A percentile compares a stretch with the other conserved stretches of the same genome.
Evolutionary conservation across 139 green algal genomes (phyloP).

Genomic region (Chloropicon primus): DNA sequence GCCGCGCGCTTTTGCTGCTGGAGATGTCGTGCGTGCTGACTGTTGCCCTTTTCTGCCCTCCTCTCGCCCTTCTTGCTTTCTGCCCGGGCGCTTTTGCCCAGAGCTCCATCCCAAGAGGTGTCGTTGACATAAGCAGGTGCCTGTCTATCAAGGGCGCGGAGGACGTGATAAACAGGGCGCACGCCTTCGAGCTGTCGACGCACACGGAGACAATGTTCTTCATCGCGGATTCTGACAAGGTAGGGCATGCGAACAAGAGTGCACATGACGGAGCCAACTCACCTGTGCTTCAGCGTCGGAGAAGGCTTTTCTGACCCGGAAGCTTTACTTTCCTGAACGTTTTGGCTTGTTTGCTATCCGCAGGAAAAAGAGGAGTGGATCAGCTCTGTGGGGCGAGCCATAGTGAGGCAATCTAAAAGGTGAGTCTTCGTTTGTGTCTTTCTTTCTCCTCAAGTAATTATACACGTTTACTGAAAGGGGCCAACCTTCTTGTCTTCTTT

Average conservation of each 20-base stretch:
- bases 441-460: neutral
- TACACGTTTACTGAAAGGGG: neutral
- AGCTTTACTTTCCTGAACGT: neutral
- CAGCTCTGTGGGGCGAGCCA: constrained; percentile 86
- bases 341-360: constrained; percentile 51
- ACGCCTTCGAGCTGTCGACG: constrained; percentile 93
- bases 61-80: neutral
- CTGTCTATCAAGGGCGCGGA: constrained; percentile 95
- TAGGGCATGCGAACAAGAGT: constrained; percentile 2
- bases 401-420: constrained; percentile 76
- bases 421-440: neutral
- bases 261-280: neutral
- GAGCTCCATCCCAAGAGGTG: constrained; percentile 69
- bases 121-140: constrained; percentile 86
- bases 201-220: constrained; percentile 74
- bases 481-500: too few species aligned
- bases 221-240: constrained; percentile 80
- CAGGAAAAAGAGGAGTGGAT: constrained; percentile 99
- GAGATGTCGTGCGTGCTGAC: neutral
- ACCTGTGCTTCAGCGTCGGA: neutral
- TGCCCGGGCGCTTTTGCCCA: constrained; percentile 6
- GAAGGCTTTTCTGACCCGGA: neutral
- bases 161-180: constrained; percentile 83
- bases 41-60: too few species aligned
- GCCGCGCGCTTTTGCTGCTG: neutral